Evolutionary conservation across 305 asterid genomes (phyloP).

Genomic region (Vinca major): DNA sequence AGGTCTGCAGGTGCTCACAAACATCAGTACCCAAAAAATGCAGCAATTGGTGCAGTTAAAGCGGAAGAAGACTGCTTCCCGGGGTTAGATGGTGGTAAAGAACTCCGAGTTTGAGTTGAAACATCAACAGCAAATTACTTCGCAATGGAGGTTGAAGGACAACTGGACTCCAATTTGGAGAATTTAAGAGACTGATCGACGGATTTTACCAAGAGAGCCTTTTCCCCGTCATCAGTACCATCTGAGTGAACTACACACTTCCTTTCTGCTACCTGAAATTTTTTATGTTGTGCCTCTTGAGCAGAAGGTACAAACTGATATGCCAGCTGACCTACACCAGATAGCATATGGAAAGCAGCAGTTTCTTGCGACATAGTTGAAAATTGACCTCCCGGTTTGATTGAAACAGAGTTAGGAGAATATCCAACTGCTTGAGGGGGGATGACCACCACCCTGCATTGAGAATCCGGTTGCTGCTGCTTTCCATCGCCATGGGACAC

Average conservation of each 20-base stretch:
- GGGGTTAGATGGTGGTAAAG: constrained; percentile 15
- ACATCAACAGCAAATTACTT: constrained; percentile 27
- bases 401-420: constrained; percentile 27
- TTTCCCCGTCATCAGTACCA: constrained; percentile 5
- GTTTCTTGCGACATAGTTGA: constrained; percentile 28
- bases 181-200: constrained; percentile 19
- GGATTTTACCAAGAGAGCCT: constrained; percentile 16
- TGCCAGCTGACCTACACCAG: constrained; percentile 28
- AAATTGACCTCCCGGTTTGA: constrained; percentile 23
- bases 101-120: constrained; percentile 20
- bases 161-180: constrained; percentile 18
- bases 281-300: constrained; percentile 19
- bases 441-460: constrained; percentile 19
- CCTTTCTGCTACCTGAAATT: constrained; percentile 27
- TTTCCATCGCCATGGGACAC: constrained; percentile 19
- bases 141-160: constrained; percentile 15
- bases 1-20: neutral
- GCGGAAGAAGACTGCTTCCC: constrained; percentile 25
- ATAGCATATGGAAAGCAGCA: constrained; percentile 33
- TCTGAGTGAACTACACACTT: constrained; percentile 4
- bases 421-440: constrained; percentile 27
- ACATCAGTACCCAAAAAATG: constrained; percentile 5
- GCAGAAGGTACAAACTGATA: constrained; percentile 19
- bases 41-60: constrained; percentile 9
- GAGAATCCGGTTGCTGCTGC: constrained; percentile 27